Evolutionary conservation across 345 rosid genomes (phyloP).

Genomic region (Luvunga scandens): DNA sequence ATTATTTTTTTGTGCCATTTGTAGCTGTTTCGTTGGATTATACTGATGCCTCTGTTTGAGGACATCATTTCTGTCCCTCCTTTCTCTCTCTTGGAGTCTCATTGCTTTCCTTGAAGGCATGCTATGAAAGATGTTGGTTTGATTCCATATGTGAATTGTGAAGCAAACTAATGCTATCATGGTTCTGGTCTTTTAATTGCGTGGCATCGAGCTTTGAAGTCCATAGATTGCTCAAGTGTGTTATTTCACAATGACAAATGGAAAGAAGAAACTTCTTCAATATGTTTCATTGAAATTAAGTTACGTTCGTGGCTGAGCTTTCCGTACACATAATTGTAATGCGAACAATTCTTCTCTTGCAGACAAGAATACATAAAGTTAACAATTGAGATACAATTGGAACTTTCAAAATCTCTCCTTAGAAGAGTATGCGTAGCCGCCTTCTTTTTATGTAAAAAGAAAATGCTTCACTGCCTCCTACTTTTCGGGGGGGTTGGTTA

Average conservation of each 20-base stretch:
- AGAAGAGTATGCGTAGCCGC: not conserved
- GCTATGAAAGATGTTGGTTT: not conserved
- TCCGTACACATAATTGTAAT: not conserved
- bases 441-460: not conserved
- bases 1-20: not conserved
- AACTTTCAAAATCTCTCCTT: constrained; percentile 15
- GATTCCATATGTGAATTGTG: not conserved
- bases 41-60: not conserved
- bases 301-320: not conserved
- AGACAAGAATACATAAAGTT: not conserved
- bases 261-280: not conserved
- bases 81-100: not conserved
- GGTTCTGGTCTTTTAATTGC: not conserved
- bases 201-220: not conserved
- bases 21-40: not conserved
- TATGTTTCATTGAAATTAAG: not conserved
- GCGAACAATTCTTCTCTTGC: not conserved
- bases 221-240: not conserved
- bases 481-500: not conserved
- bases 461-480: not conserved
- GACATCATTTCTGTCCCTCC: not conserved
- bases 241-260: not conserved
- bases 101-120: not conserved
- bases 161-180: not conserved
- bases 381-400: not conserved